Base-by-base conservation (phyloP, 768 basidiomycete genomes). In the Collybia sordida region DNA sequence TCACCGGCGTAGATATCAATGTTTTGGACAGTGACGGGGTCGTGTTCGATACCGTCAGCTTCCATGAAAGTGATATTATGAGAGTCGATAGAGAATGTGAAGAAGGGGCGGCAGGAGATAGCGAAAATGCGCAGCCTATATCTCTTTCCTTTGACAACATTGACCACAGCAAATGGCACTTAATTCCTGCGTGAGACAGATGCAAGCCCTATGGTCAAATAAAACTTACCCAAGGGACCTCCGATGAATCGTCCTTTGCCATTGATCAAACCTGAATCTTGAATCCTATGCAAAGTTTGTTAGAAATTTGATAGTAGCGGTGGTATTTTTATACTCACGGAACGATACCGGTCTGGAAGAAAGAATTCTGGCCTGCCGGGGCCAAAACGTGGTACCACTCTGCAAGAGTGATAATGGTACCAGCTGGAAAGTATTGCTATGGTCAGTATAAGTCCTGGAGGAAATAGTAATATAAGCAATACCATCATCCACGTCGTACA, bases 121-220 rank as follows among this genome's bases (percentile, higher is more conserved):
- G 65, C 61, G 52, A 83, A 59, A 15, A 82, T 28, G 12, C 80
- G 79, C 59, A 82, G 74, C 28, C 81, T 69, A 59, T 81, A 82
- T n/a, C 80, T 64, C 46, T 64, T 57, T 6, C 72, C 73, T 0
- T 53, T 47, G 22, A 59, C 48, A 24, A 82, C 76, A 34, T 69
- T 68, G 57, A 81, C 64, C 3, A 79, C 68, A 0, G 80, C 60
- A 22, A 72, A 70, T 0, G 70, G 64, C 2, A 65, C 60, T 35
- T 21, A 1, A n/a, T 63, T 51, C 28, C 58, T 59, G 0, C 27
- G 40, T 17, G 43, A 17, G 35, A 68, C 64, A 28, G 53, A 53
- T 47, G 66, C 47, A 1, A 67, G 55, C 0, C 64, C 37, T 23
- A 71, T 55, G 1, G 55, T 53, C 4, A 45, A 39, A 6, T 22